Conservation (phyloP, 176 grass and related monocot genomes). For the Saccharum officinarum region DNA sequence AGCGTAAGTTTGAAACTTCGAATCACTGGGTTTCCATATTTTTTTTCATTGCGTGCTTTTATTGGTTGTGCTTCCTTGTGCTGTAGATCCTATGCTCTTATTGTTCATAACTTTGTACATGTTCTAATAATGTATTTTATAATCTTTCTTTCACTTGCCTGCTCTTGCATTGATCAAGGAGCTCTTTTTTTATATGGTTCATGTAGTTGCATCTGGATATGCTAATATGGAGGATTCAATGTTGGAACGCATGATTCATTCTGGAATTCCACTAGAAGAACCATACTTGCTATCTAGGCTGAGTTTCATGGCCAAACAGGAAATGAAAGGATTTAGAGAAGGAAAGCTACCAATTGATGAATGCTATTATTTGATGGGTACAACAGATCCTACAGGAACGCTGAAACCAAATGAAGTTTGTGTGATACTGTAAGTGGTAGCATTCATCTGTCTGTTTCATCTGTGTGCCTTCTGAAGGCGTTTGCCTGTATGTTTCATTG, state of each 20-base stretch:
- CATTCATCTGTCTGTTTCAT: neutral
- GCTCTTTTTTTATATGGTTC: conserved; percentile 9
- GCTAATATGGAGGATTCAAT: conserved; percentile 69
- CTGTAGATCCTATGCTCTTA: neutral
- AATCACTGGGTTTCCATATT: neutral
- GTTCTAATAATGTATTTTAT: neutral
- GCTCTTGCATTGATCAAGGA: neutral
- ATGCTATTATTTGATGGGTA: conserved; percentile 74
- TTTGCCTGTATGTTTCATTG: neutral
- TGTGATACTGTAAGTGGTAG: conserved; percentile 64
- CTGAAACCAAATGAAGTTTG: conserved; percentile 67
- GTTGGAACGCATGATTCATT: conserved; percentile 57
- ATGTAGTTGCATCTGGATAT: conserved; percentile 55
- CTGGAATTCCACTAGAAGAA: conserved; percentile 54
- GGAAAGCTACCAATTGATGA: conserved; percentile 61
- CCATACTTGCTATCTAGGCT: conserved; percentile 50
- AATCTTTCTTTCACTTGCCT: neutral
- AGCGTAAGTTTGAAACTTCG: conserved; percentile 24
- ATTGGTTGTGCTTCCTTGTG: neutral
- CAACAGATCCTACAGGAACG: conserved; percentile 58
- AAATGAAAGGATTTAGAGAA: conserved; percentile 51
- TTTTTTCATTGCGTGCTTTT: neutral
- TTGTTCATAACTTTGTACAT: neutral
- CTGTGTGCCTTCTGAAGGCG: conserved; percentile 42
- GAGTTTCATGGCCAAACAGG: conserved; percentile 23